A percentile compares a stretch with the other conserved stretches of the same genome.
phyloP scores from a whole-genome alignment of 306 rosid species.

The Castanopsis chinensis region DNA sequence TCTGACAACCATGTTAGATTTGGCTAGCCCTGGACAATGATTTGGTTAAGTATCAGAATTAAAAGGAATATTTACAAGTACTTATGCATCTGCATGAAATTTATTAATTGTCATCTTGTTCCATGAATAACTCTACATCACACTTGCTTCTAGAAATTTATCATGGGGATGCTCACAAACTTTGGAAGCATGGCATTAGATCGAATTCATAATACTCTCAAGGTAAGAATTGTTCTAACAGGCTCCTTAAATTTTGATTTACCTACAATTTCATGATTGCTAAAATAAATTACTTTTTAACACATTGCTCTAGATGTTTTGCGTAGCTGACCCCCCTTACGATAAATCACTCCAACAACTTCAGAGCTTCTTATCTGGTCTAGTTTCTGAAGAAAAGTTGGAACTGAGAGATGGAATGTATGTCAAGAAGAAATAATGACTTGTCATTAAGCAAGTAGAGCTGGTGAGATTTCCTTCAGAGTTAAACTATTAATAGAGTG shows the following conservation, averaged over 20 bases:
- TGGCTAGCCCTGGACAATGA: not conserved
- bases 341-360: slow-evolving; percentile 93
- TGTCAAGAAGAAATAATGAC: slow-evolving; percentile 54
- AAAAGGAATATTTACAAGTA: not conserved
- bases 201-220: slow-evolving; percentile 92
- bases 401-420: slow-evolving; percentile 86
- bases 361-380: slow-evolving; percentile 81
- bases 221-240: slow-evolving; percentile 49
- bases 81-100: not conserved
- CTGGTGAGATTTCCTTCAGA: slow-evolving; percentile 28
- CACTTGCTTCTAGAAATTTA: slow-evolving; percentile 67
- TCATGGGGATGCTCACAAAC: slow-evolving; percentile 94
- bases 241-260: not conserved
- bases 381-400: slow-evolving; percentile 83
- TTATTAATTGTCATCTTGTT: not conserved
- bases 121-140: slow-evolving; percentile 7
- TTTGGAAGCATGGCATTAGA: slow-evolving; percentile 90
- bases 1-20: not conserved
- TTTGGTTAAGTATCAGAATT: not conserved
- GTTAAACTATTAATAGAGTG: not conserved
- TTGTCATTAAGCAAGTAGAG: not conserved
- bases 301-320: slow-evolving; percentile 69
- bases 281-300: slow-evolving; percentile 2
- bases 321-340: slow-evolving; percentile 81
- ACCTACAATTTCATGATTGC: slow-evolving; percentile 1